phyloP scores from a whole-genome alignment of 305 asterid genomes.

The Rubia tinctorum region DNA sequence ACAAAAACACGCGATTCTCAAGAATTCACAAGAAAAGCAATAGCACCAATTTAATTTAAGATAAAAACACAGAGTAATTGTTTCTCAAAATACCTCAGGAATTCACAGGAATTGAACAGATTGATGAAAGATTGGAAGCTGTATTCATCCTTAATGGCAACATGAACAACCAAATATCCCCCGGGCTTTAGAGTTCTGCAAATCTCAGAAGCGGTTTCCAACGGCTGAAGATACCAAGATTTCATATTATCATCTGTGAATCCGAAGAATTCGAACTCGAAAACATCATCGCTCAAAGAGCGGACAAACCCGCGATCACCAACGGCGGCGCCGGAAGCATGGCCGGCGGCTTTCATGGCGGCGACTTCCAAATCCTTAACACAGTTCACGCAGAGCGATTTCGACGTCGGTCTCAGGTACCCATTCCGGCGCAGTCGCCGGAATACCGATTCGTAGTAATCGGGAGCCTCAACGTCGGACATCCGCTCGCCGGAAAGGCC shows the following conservation, averaged over 20 bases:
- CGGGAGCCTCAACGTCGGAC: neutral
- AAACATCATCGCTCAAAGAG: neutral
- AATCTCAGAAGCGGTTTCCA: constrained; percentile 17
- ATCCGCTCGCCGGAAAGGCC: neutral
- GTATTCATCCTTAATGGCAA: constrained; percentile 19
- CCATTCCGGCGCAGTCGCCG: neutral
- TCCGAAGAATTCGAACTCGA: constrained; percentile 6
- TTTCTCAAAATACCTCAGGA: constrained; percentile 5
- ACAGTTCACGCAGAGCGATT: neutral
- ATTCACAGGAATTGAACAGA: constrained; percentile 21
- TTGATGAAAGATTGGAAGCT: constrained; percentile 25
- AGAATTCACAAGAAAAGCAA: too few species aligned
- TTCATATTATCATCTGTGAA: neutral
- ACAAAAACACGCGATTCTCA: too few species aligned
- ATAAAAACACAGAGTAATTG: too few species aligned
- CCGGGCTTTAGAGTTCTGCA: constrained; percentile 24
- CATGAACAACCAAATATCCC: constrained; percentile 27
- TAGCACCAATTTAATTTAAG: too few species aligned
- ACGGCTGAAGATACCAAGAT: constrained; percentile 7
- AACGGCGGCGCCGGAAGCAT: neutral
- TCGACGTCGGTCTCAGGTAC: neutral
- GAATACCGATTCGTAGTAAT: constrained; percentile 4
- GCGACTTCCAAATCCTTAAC: constrained; percentile 4
- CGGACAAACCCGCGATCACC: constrained; percentile 1
- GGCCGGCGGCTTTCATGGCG: neutral